These are phyloP conservation scores for Diaporthe citriasiana DNA, from an alignment of 2,329 filamentous ascomycete species.

Conservation along the genomic window DNA sequence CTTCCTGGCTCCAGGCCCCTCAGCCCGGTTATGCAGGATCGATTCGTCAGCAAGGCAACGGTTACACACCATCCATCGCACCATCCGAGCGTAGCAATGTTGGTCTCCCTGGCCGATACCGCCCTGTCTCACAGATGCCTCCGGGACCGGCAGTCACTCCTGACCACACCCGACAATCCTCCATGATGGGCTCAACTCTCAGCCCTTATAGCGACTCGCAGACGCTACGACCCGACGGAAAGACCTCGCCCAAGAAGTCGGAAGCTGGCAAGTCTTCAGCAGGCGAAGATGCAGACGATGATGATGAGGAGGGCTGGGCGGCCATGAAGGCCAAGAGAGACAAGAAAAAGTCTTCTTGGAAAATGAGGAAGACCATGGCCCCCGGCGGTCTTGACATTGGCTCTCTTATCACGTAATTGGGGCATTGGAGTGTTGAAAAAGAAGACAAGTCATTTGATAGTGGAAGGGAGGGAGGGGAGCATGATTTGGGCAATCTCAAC, in stretches of 20 bases:
- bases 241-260: constrained; percentile 51
- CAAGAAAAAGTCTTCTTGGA: constrained; percentile 77
- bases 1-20: constrained; percentile 68
- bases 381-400: constrained; percentile 58
- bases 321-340: constrained; percentile 79
- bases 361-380: constrained; percentile 69
- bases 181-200: constrained; percentile 60
- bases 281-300: constrained; percentile 66
- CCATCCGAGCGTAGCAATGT: constrained; percentile 96
- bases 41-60: constrained; percentile 63
- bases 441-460: not conserved
- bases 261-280: constrained; percentile 55
- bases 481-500: constrained; percentile 21
- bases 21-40: constrained; percentile 64
- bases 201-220: constrained; percentile 48
- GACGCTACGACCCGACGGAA: constrained; percentile 48
- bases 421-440: not conserved
- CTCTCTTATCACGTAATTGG: constrained; percentile 42
- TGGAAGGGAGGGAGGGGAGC: not conserved
- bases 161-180: constrained; percentile 54
- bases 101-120: constrained; percentile 89
- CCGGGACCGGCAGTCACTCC: constrained; percentile 48
- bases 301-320: constrained; percentile 78
- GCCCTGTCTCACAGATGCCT: constrained; percentile 82
- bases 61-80: constrained; percentile 91